These are phyloP conservation scores for Entelexis sorbosivorans DNA, from an alignment of 1,139 yeast genomes.

Conservation along the genomic window DNA sequence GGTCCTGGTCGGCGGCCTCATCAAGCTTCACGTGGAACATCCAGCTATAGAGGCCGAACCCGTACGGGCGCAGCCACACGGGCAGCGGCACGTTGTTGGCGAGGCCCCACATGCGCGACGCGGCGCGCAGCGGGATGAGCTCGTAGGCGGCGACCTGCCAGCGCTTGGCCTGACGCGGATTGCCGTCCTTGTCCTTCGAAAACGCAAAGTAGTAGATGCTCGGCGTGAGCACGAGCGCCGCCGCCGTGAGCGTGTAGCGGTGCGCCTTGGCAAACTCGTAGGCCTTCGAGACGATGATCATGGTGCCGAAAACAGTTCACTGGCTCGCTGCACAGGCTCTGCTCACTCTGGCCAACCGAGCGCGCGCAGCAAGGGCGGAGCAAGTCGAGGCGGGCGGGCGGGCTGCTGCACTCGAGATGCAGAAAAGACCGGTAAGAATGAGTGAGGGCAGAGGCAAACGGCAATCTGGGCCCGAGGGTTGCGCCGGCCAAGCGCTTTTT, in stretches of 20 bases:
- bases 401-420: not conserved
- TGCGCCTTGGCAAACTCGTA: conserved; percentile 2
- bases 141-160: conserved; percentile 87
- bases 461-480: not conserved
- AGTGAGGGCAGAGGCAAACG: not conserved
- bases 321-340: no score
- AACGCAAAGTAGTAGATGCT: conserved; percentile 7
- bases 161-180: conserved; percentile 47
- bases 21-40: conserved; percentile 80
- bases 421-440: conserved; percentile 1
- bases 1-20: conserved; percentile 78
- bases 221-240: conserved; percentile 4
- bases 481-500: not conserved
- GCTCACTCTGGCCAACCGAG: no score
- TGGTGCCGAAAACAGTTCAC: not conserved
- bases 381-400: not conserved
- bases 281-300: conserved; percentile 1
- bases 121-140: conserved; percentile 80
- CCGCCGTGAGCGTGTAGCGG: conserved; percentile 5
- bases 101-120: conserved; percentile 90
- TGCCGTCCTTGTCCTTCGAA: conserved; percentile 17
- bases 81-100: conserved; percentile 78
- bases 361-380: conserved; percentile 6
- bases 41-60: conserved; percentile 65
- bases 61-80: conserved; percentile 75